Evolutionary conservation across 2,329 filamentous ascomycete species (phyloP).

Genomic region (Hypoxylon sp.): DNA sequence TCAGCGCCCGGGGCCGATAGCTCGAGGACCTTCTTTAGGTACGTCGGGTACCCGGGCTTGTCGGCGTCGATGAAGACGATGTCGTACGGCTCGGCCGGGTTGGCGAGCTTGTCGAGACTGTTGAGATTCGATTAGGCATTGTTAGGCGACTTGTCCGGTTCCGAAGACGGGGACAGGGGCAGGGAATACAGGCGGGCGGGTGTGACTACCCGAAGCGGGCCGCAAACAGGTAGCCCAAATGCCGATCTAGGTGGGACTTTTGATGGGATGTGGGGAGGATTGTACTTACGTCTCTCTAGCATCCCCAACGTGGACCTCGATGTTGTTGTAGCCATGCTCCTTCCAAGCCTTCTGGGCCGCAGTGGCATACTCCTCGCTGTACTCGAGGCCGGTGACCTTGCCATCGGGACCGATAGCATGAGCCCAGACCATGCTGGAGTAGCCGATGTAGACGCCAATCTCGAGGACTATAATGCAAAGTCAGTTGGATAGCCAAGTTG

Average conservation of each 20-base stretch:
- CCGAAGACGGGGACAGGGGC: neutral
- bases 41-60: conserved; percentile 63
- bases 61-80: conserved; percentile 67
- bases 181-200: neutral
- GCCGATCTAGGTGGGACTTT: neutral
- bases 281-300: conserved; percentile 59
- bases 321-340: conserved; percentile 57
- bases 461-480: conserved; percentile 56
- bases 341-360: conserved; percentile 55
- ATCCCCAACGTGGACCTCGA: conserved; percentile 61
- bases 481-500: conserved; percentile 9
- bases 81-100: conserved; percentile 60
- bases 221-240: too few relatives aligned
- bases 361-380: conserved; percentile 57
- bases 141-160: conserved; percentile 5
- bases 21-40: conserved; percentile 60
- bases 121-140: too few relatives aligned
- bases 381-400: conserved; percentile 60
- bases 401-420: conserved; percentile 59
- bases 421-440: conserved; percentile 62
- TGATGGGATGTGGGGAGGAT: neutral
- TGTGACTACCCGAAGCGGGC: neutral
- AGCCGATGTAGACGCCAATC: conserved; percentile 62
- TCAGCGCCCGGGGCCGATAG: conserved; percentile 54
- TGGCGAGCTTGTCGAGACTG: conserved; percentile 47